Base-by-base conservation (phyloP, 78 protist species). In the Dictyostelium intermedium region DNA sequence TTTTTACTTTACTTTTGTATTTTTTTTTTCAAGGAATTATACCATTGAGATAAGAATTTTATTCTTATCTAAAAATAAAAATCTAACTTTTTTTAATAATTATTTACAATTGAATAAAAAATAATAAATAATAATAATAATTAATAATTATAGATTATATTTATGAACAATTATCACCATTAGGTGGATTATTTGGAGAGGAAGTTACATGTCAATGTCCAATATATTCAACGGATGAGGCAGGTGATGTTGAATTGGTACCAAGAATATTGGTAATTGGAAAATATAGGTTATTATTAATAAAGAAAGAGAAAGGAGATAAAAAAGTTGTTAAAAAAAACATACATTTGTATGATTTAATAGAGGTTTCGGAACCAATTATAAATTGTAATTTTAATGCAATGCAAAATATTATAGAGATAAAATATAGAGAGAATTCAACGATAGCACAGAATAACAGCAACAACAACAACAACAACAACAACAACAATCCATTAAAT, bases 121-220 rank as follows among this genome's bases (percentile, higher is more conserved):
- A 63, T 63, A 63, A 25, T 25, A 8, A 5, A 45, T 45, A 2
- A 45, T 8, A 45, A 45, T 8, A 32, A n/a, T 32, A 32, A 32
- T 69, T n/a, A 8, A 16, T 53, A 53, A 16, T 53, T 45, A 41
- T 43, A 80, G 84, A 45, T 34, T 87, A 20, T 30, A 87, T 87
- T 18, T 25, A 73, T 63, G 93, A 87, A 63, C 93, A 87, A 45
- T 39, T 87, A 45, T 61, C 72, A 66, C 87, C 94, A 47, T 39
- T 89, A 7, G 94, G 94, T 47, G 94, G 94, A 47, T 69, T 89
- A 56, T 89, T 89, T 89, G 94, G 87, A 14, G 94, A 89, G 30
- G 94, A 89, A 20, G 73, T 89, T 34, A 83, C 94, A 43, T 89
- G 84, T 34, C 94, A 89, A 70, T 69, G 85, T 80, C 70, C 84